Evolutionary conservation across 352 stramenopile genomes (phyloP).

Genomic region (Globisporangium spinosum): DNA sequence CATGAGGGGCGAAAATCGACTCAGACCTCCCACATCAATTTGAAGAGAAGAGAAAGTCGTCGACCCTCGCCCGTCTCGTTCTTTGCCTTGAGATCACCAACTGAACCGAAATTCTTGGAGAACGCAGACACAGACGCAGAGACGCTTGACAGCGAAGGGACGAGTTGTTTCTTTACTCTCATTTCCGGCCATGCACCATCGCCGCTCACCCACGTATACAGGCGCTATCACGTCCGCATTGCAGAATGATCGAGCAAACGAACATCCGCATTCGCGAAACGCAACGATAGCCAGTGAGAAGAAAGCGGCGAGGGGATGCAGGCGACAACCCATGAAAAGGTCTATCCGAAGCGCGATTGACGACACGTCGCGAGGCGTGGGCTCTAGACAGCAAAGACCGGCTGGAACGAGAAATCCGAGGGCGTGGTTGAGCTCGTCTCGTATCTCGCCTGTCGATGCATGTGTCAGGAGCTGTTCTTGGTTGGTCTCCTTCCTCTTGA

Average conservation of each 20-base stretch:
- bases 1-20: not conserved
- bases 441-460: not conserved
- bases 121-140: not conserved
- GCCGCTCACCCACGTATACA: not conserved
- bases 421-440: not conserved
- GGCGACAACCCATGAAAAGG: constrained; percentile 49
- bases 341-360: constrained; percentile 16
- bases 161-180: constrained; percentile 68
- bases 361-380: constrained; percentile 8
- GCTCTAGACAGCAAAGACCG: constrained; percentile 1
- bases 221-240: not conserved
- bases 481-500: constrained; percentile 8
- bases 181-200: constrained; percentile 64
- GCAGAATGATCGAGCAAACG: not conserved
- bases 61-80: not conserved
- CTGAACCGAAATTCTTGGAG: constrained; percentile 1
- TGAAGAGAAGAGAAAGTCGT: constrained; percentile 73
- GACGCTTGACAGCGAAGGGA: not conserved
- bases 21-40: constrained; percentile 60
- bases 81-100: not conserved
- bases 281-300: not conserved
- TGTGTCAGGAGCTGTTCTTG: constrained; percentile 1
- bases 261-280: not conserved
- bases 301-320: constrained; percentile 17
- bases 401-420: not conserved